Conservation (phyloP, 2,329 filamentous ascomycete genomes). For the Apiospora aurea region DNA sequence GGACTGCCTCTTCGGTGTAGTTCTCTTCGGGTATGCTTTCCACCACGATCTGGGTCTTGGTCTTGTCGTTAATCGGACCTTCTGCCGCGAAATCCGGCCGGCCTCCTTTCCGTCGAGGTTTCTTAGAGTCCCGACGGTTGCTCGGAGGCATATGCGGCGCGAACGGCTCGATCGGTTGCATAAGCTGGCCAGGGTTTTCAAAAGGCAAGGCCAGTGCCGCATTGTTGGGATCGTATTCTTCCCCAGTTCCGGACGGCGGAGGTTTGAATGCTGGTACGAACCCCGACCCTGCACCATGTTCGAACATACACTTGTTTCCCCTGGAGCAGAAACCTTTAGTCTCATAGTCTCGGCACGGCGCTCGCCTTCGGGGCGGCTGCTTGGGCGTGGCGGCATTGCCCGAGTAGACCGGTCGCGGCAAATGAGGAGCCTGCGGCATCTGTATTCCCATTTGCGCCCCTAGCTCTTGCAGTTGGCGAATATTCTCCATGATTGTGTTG, state of each 20-base stretch:
- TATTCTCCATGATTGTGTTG: constrained; percentile 65
- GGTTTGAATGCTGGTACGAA: constrained; percentile 45
- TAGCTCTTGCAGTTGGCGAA: constrained; percentile 68
- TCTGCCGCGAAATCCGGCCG: constrained; percentile 69
- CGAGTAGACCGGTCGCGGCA: constrained; percentile 43
- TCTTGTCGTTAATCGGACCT: constrained; percentile 67
- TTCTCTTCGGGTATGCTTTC: constrained; percentile 79
- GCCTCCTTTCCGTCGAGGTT: constrained; percentile 47
- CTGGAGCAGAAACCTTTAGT: constrained; percentile 75
- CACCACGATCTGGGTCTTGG: constrained; percentile 74
- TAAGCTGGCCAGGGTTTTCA: constrained; percentile 23
- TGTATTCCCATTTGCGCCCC: constrained; percentile 56
- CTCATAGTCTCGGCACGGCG: constrained; percentile 74
- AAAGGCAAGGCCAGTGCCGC: constrained; percentile 44
- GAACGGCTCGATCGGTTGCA: constrained; percentile 31
- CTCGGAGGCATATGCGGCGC: constrained; percentile 32
- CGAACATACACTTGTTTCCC: constrained; percentile 71
- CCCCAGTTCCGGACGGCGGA: constrained; percentile 35
- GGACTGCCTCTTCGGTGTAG: constrained; percentile 70
- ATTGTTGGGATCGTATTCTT: constrained; percentile 68
- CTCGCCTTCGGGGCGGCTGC: constrained; percentile 45
- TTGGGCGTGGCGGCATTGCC: constrained; percentile 31
- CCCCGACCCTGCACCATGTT: constrained; percentile 66
- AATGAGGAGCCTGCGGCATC: constrained; percentile 49
- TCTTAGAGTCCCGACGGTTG: constrained; percentile 43